Percentiles rank a stretch among this genome's conserved stretches.
These are phyloP conservation scores for Chrysanthemum seticuspe DNA, from an alignment of 129 eudicot species.

Conservation along the genomic window DNA sequence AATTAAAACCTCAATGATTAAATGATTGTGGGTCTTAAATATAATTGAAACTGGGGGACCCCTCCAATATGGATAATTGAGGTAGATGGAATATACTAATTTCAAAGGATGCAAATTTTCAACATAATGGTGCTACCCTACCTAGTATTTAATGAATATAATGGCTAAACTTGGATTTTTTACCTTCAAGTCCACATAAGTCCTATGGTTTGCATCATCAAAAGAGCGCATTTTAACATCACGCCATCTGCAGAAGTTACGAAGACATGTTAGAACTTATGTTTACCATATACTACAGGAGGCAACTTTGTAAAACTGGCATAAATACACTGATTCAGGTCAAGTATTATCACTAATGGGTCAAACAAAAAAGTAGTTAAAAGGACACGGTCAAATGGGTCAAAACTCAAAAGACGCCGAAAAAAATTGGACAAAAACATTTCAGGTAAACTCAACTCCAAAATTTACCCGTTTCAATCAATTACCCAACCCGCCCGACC, in stretches of 20 bases:
- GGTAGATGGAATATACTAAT: not conserved
- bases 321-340: too few species aligned
- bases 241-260: conserved; percentile 78
- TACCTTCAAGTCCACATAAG: conserved; percentile 98
- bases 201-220: conserved; percentile 81
- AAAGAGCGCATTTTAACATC: conserved; percentile 92
- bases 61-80: not conserved
- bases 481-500: too few species aligned
- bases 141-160: not conserved
- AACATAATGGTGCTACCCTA: conserved; percentile 3
- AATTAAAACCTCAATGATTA: not conserved
- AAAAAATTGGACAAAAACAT: too few species aligned
- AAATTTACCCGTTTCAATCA: too few species aligned
- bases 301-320: too few species aligned
- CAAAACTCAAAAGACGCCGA: conserved; percentile 83
- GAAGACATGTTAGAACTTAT: conserved; percentile 1
- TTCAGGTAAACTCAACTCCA: too few species aligned
- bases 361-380: too few species aligned
- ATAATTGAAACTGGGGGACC: not conserved
- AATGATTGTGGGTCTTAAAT: not conserved
- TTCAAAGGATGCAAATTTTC: conserved; percentile 6
- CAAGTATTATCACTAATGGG: too few species aligned
- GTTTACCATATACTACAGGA: too few species aligned
- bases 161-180: conserved; percentile 17
- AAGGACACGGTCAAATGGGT: conserved; percentile 75